These are phyloP conservation scores for Lipomyces chichibuensis DNA, from an alignment of 805 yeast genomes.

Conservation along the genomic window DNA sequence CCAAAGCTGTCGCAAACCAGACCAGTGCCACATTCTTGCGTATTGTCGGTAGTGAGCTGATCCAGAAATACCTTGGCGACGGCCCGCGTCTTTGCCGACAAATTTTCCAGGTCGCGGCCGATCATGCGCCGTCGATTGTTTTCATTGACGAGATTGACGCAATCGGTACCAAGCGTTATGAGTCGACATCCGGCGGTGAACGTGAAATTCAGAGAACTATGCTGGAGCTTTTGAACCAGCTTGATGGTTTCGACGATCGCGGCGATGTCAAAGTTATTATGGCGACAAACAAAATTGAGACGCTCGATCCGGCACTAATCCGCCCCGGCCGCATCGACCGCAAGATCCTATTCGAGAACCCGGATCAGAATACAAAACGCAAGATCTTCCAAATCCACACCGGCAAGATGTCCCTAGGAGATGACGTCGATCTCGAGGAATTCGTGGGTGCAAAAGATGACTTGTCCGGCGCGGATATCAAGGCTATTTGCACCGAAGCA, in stretches of 20 bases:
- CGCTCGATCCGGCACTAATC: conserved; percentile 91
- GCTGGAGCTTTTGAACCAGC: conserved; percentile 92
- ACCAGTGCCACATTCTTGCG: conserved; percentile 95
- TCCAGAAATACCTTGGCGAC: conserved; percentile 96
- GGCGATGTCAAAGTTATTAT: conserved; percentile 96
- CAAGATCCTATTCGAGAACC: conserved; percentile 93
- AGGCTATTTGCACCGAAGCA: conserved; percentile 97
- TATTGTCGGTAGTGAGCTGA: conserved; percentile 95
- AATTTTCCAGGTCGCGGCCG: conserved; percentile 94
- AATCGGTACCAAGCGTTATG: conserved; percentile 97
- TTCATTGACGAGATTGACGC: conserved; percentile 99
- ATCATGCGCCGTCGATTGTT: conserved; percentile 96
- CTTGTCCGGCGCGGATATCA: conserved; percentile 94
- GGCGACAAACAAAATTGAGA: conserved; percentile 96
- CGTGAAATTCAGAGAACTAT: conserved; percentile 96
- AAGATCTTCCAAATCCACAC: conserved; percentile 92
- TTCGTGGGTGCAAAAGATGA: conserved; percentile 90
- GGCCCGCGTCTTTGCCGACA: conserved; percentile 95
- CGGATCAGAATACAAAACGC: conserved; percentile 89
- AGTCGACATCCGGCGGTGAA: conserved; percentile 89
- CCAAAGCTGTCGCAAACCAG: conserved; percentile 98
- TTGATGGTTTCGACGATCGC: conserved; percentile 96
- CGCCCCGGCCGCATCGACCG: conserved; percentile 98
- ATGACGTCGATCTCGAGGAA: conserved; percentile 86
- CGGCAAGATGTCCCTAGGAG: conserved; percentile 84